Percentiles rank a stretch among this genome's conserved stretches.
These are phyloP conservation scores for Amauroascus niger DNA, from an alignment of 2,329 filamentous ascomycete species.

Conservation along the genomic window DNA sequence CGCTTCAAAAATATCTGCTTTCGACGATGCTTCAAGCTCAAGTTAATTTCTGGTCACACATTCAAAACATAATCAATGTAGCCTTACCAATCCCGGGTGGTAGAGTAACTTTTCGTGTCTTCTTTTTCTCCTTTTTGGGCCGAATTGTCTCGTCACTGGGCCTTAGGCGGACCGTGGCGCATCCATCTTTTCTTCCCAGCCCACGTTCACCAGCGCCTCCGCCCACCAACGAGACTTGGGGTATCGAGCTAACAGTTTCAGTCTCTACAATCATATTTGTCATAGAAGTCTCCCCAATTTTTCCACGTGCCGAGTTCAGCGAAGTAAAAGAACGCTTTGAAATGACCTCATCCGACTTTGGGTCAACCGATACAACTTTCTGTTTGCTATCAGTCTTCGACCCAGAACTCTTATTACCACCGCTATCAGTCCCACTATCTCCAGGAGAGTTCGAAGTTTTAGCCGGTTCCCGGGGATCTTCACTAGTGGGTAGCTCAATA, in stretches of 20 bases:
- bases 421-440: conserved; percentile 51
- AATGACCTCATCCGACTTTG: conserved; percentile 45
- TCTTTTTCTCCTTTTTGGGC: conserved; percentile 88
- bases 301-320: conserved; percentile 54
- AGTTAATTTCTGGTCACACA: not conserved
- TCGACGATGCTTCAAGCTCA: conserved; percentile 62
- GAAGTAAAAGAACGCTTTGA: conserved; percentile 60
- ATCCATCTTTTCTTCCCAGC: conserved; percentile 53
- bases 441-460: conserved; percentile 34
- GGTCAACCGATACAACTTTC: conserved; percentile 31
- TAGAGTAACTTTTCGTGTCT: conserved; percentile 58
- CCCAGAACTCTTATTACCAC: conserved; percentile 32
- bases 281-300: conserved; percentile 62
- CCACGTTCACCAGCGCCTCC: conserved; percentile 48
- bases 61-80: not conserved
- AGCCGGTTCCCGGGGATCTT: conserved; percentile 25
- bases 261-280: conserved; percentile 97
- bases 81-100: conserved; percentile 22
- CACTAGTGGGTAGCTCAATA: conserved; percentile 29
- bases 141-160: conserved; percentile 92
- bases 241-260: conserved; percentile 85
- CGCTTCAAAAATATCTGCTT: conserved; percentile 96
- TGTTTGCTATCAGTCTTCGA: conserved; percentile 26
- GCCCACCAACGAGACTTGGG: conserved; percentile 68
- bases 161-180: conserved; percentile 70